phyloP scores from a whole-genome alignment of 495 filamentous ascomycete genomes.

The Penicillium soppii region DNA sequence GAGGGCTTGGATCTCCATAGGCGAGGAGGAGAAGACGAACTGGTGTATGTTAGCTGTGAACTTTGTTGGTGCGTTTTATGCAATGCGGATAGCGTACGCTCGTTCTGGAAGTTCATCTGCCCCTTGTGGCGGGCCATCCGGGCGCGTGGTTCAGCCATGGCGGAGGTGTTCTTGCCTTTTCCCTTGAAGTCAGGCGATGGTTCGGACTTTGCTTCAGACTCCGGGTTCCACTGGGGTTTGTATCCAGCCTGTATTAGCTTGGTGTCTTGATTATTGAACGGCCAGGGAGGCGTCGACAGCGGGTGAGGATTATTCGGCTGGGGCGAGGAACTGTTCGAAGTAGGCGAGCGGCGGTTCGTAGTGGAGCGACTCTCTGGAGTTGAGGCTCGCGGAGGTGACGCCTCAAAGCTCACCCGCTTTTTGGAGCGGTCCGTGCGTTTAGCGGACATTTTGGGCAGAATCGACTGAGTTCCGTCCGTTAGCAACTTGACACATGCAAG shows the following conservation, averaged over 20 bases:
- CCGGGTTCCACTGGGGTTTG: constrained; percentile 22
- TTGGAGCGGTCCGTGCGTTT: constrained; percentile 16
- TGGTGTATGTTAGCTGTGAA: constrained; percentile 29
- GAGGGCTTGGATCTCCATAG: constrained; percentile 68
- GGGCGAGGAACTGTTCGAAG: constrained; percentile 5
- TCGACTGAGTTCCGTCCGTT: background rate
- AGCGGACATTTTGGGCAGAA: constrained; percentile 30
- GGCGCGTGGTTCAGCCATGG: constrained; percentile 68
- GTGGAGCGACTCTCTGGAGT: background rate
- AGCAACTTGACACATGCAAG: background rate
- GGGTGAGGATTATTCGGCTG: background rate
- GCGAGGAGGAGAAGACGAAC: constrained; percentile 82
- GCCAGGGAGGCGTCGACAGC: constrained; percentile 14
- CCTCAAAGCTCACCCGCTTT: background rate
- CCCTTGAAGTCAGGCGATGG: constrained; percentile 1
- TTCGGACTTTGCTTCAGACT: no score
- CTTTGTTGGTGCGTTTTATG: background rate
- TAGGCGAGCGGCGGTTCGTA: background rate
- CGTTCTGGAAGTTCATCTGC: constrained; percentile 82
- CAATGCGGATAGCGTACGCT: constrained; percentile 56
- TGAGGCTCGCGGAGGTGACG: background rate
- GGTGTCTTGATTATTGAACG: constrained; percentile 23
- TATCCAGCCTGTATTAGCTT: constrained; percentile 28
- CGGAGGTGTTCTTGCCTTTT: background rate
- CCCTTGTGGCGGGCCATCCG: constrained; percentile 81